Conservation (phyloP, 1,284 basidiomycete species). For the Sphaerobolus stellatus region DNA sequence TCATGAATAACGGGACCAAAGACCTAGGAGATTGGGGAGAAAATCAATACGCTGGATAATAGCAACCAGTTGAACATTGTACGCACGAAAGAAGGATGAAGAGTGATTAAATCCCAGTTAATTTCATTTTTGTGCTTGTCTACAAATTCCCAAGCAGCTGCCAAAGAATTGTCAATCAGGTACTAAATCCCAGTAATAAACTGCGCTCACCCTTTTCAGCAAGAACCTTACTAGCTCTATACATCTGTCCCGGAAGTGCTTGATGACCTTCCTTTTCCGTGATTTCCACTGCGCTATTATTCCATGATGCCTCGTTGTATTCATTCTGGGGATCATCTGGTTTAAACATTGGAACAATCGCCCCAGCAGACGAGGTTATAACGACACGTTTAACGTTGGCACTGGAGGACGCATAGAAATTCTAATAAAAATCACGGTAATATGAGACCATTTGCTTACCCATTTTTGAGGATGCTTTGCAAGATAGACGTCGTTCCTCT, state of each 20-base stretch:
- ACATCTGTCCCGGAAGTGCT: constrained; percentile 35
- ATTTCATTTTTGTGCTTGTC: constrained; percentile 49
- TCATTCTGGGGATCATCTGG: constrained; percentile 20
- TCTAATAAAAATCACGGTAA: too few species aligned
- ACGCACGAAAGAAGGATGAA: constrained; percentile 58
- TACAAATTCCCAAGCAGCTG: constrained; percentile 57
- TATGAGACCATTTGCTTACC: constrained; percentile 8
- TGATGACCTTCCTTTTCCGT: constrained; percentile 45
- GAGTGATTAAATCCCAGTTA: constrained; percentile 52
- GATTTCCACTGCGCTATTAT: constrained; percentile 45
- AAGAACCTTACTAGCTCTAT: constrained; percentile 46
- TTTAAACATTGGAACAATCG: constrained; percentile 41
- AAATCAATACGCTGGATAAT: too few species aligned
- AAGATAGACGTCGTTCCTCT: constrained; percentile 29
- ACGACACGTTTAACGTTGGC: constrained; percentile 57
- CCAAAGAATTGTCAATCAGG: not conserved
- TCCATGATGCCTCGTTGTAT: constrained; percentile 58
- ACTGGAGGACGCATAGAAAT: constrained; percentile 11
- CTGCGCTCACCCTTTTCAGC: constrained; percentile 41
- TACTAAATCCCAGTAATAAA: not conserved
- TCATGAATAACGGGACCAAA: constrained; percentile 6
- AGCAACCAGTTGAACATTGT: too few species aligned
- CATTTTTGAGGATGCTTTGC: constrained; percentile 23
- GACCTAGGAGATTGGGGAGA: not conserved
- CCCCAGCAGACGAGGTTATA: constrained; percentile 60